Evolutionary conservation across 352 stramenopile species (phyloP), one percentile per base, ranked within the genome.

Genomic region (Pythium monospermum): DNA sequence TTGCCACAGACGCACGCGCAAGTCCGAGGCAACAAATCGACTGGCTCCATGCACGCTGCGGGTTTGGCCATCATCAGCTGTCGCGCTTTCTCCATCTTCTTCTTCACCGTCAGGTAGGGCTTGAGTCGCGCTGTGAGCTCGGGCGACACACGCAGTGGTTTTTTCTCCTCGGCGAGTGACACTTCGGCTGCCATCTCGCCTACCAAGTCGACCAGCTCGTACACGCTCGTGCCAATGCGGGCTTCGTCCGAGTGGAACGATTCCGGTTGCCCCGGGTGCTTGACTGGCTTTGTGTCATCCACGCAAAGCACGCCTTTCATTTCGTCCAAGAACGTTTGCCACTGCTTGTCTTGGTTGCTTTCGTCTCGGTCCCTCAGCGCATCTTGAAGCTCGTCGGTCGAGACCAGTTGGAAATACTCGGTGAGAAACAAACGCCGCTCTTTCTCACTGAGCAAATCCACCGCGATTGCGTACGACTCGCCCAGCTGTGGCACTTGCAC

Each of bases 391-490:
- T 88, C 77, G 4, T 60, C 61, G 1, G 49, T 61, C 0, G 59
- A 60, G 12, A 88, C 59, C 25, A 81, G 67, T 22, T 72, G 63
- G n/a, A 86, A 79, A 30, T 78, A 88, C 37, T 88, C 73, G 21
- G 61, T 64, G 22, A 86, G 52, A 26, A 88, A 88, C 10, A 42
- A 13, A 10, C 67, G 57, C 33, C 73, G 57, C 16, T 84, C 62
- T 26, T 62, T 64, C 21, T 71, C 64, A 3, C 64, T 48, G 33
- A 86, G 64, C 18, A 74, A 39, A 12, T 83, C 75, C 15, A 83
- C 67, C 3, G 53, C 72, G 4, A 60, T 47, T 0, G 77, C 77
- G 21, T 77, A 62, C 41, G 60, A 44, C 28, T 84, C 73, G 0
- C 61, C 64, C 0, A 86, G 47, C 13, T 64, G 53, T 0, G 71